Conservation (phyloP, 371 early-diverging fungal species). For the Cladochytrium tenue region DNA sequence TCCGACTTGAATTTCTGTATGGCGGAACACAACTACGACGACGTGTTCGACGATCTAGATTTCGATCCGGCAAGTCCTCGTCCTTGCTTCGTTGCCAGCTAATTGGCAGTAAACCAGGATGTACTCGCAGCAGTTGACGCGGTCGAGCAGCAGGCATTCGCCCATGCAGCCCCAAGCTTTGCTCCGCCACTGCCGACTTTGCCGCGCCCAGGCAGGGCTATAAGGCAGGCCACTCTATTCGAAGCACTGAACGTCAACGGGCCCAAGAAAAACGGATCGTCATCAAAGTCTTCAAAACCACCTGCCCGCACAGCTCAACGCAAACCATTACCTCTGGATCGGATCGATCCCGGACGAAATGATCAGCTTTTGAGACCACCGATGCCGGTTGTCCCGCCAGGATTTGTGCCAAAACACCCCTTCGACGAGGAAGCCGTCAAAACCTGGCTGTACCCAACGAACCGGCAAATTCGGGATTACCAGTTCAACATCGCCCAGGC, state of each 20-base stretch:
- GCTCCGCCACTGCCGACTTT: too few species aligned
- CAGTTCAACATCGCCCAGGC: constrained; percentile 83
- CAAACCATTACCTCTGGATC: not conserved
- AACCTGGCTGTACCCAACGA: constrained; percentile 82
- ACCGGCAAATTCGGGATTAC: constrained; percentile 79
- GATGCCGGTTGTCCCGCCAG: not conserved
- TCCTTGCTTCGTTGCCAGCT: too few species aligned
- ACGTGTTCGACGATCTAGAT: too few species aligned
- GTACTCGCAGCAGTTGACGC: too few species aligned
- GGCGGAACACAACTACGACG: too few species aligned
- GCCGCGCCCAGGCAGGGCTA: too few species aligned
- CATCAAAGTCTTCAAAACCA: constrained; percentile 1
- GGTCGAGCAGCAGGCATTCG: too few species aligned
- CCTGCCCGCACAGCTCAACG: not conserved
- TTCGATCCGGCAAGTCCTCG: too few species aligned
- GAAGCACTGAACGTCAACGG: not conserved
- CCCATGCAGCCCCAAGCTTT: too few species aligned
- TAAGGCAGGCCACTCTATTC: too few species aligned
- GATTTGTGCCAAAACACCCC: constrained; percentile 34
- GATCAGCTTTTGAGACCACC: not conserved
- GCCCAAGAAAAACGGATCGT: not conserved
- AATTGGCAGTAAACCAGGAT: too few species aligned
- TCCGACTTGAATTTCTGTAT: too few species aligned
- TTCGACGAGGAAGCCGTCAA: constrained; percentile 56
- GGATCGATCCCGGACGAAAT: not conserved